Percentiles rank a stretch among this genome's conserved stretches.
Conservation (phyloP, 164 flowering plant species). For the Kalanchoe fedtschenkoi region DNA sequence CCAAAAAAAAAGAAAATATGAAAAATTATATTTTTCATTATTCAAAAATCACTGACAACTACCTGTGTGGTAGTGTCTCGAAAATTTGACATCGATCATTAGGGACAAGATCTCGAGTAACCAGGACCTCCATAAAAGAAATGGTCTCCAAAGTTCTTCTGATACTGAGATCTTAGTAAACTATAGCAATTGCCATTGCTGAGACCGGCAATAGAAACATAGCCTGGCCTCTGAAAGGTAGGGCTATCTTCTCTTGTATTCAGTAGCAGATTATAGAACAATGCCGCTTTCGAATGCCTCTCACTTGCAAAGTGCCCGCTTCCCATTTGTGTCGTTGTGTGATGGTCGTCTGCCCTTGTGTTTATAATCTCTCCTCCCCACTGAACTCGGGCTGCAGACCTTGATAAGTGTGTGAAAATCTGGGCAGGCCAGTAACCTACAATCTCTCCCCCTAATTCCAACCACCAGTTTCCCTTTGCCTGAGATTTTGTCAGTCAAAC, state of each 20-base stretch:
- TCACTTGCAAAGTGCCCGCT: conserved; percentile 13
- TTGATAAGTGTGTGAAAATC: background rate
- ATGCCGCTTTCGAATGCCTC: conserved; percentile 8
- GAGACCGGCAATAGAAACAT: background rate
- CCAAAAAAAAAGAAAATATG: too few relatives aligned
- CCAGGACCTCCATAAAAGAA: conserved; percentile 9
- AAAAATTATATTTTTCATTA: too few relatives aligned
- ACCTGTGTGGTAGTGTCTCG: background rate
- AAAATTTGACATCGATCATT: too few relatives aligned
- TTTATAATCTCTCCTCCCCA: conserved; percentile 12
- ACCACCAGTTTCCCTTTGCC: conserved; percentile 11
- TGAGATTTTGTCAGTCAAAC: background rate
- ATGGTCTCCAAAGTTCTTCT: background rate
- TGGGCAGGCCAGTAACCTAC: conserved; percentile 14
- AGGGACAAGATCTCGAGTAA: background rate
- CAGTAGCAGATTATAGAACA: background rate
- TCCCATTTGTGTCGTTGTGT: conserved; percentile 14
- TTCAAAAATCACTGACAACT: too few relatives aligned
- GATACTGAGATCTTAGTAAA: background rate
- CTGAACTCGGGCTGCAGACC: background rate
- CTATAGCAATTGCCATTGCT: background rate
- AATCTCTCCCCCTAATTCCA: background rate
- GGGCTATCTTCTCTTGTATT: background rate
- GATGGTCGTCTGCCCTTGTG: background rate
- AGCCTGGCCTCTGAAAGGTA: background rate